Evolutionary conservation across 257 asterid species (phyloP).

Genomic region (Jacaranda mimosifolia): DNA sequence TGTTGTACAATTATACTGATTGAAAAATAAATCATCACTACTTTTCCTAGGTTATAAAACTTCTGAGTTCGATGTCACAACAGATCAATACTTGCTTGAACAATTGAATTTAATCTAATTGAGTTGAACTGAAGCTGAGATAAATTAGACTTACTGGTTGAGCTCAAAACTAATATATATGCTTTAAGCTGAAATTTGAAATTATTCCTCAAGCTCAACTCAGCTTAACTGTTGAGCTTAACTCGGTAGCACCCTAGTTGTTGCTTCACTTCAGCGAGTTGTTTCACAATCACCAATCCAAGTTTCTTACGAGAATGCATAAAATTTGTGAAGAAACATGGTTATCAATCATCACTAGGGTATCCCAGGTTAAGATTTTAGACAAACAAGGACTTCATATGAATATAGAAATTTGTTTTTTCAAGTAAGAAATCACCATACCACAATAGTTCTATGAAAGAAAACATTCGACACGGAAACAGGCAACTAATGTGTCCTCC

Average conservation of each 20-base stretch:
- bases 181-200: no score
- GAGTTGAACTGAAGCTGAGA: no score
- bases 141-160: no score
- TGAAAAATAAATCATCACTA: background rate
- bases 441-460: constrained; percentile 5
- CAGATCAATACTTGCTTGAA: no score
- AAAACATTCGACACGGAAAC: background rate
- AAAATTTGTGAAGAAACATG: background rate
- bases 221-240: no score
- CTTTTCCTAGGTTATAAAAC: background rate
- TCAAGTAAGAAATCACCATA: background rate
- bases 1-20: background rate
- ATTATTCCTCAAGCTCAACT: no score
- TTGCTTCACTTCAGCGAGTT: no score
- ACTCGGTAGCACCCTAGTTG: no score
- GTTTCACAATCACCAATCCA: background rate
- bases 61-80: background rate
- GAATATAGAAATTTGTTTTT: background rate
- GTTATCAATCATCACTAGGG: constrained; percentile 4
- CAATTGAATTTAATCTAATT: no score
- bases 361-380: background rate
- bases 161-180: no score
- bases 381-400: constrained; percentile 8
- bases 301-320: background rate
- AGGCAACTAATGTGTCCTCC: background rate